A percentile compares a stretch with the other conserved stretches of the same genome.
Evolutionary conservation across 2,329 filamentous ascomycete genomes (phyloP).

Genomic region (Aschersonia sp.): DNA sequence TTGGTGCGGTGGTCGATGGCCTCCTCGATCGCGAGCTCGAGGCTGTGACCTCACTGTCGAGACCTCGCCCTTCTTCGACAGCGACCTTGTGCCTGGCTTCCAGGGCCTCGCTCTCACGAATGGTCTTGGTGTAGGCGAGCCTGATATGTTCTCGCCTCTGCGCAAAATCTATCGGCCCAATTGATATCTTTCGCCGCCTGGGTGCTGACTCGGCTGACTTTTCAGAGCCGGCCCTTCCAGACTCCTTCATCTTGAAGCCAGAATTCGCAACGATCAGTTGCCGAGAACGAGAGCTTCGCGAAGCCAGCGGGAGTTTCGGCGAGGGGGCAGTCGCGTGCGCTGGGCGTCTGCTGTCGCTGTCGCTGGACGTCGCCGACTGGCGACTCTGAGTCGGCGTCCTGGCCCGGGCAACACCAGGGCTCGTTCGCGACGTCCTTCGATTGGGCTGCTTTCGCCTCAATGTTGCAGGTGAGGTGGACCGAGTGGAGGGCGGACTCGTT

Average conservation of each 20-base stretch:
- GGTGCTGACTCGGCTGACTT: constrained; percentile 22
- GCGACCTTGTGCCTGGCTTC: constrained; percentile 38
- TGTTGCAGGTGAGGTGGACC: constrained; percentile 40
- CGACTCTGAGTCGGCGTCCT: constrained; percentile 29
- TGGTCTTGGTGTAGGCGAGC: constrained; percentile 72
- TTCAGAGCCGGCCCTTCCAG: constrained; percentile 29
- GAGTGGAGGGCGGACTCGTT: constrained; percentile 35
- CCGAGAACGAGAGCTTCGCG: constrained; percentile 71
- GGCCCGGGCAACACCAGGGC: constrained; percentile 21
- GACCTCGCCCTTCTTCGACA: constrained; percentile 20
- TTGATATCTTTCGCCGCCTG: constrained; percentile 38
- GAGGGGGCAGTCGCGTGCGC: constrained; percentile 59
- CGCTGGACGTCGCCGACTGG: constrained; percentile 31
- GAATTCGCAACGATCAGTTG: constrained; percentile 62
- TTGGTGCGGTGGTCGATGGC: not conserved
- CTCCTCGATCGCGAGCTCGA: not conserved
- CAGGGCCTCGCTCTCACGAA: constrained; percentile 56
- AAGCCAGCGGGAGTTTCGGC: constrained; percentile 61
- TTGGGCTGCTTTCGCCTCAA: constrained; percentile 26
- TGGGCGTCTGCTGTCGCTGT: constrained; percentile 46
- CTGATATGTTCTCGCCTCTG: constrained; percentile 71
- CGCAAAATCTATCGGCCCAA: constrained; percentile 74
- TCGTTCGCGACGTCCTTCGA: constrained; percentile 23
- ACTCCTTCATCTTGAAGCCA: constrained; percentile 51
- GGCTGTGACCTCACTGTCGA: not conserved